Evolutionary conservation across 2,329 filamentous ascomycete species (phyloP), one percentile per base, ranked within the genome.

Genomic region (Calonectria fujianensis): DNA sequence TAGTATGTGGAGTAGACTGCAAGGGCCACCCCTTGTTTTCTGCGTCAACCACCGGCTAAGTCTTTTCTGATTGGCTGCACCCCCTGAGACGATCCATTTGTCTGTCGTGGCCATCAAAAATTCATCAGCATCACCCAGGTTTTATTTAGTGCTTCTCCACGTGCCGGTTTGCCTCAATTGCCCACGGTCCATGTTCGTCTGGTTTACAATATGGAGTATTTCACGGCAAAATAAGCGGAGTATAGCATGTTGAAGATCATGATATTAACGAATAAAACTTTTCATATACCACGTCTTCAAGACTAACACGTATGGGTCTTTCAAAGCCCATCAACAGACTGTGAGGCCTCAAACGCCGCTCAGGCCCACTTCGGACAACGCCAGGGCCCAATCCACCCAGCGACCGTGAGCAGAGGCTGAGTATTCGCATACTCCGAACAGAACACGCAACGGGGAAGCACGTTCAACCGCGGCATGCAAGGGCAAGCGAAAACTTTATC

Each of bases 31-130:
- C 57, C 57, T 41, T 32, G 18, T 63, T 39, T 18, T 16, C 35
- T 20, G 37, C 57, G n/a, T 57, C 39, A 41, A 37, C 57, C 57
- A 63, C 57, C 57, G 35, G 57, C 14, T 41, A 24, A 39, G 31
- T 37, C 8, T 63, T n/a, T 41, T 29, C 14, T 39, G 37, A 39
- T 63, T 63, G 57, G 52, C 29, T 4, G 14, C 27, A n/a, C 31
- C 20, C 52, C n/a, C 57, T 29, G 39, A 16, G 57, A 63, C 57
- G 57, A 41, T 63, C 57, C 57, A 29, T 63, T 20, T 20, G 57
- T 29, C 57, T 24, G 39, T 41, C 57, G 57, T 63, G 35, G 57
- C 57, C 57, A 63, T 63, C 35, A 39, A 63, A 39, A 63, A 63
- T 63, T 63, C 24, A 39, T 41, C 57, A 63, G 31, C 57, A 24